phyloP scores from a whole-genome alignment of 805 yeast genomes.

The Candida andamanensis region DNA sequence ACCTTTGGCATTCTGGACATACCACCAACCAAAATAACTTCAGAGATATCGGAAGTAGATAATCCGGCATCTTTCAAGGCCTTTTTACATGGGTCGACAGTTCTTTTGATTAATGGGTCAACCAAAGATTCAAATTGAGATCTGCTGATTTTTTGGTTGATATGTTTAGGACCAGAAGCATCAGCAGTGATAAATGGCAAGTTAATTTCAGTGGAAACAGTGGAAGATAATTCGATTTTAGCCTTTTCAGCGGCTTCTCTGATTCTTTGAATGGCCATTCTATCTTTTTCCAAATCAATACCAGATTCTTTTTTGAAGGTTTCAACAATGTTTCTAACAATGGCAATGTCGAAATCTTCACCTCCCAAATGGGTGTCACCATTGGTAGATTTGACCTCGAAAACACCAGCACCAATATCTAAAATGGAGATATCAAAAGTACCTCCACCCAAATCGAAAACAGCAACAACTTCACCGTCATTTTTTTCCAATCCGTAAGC shows the following conservation, averaged over 20 bases:
- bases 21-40: constrained; percentile 84
- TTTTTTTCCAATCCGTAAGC: constrained; percentile 91
- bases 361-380: constrained; percentile 95
- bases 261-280: constrained; percentile 79
- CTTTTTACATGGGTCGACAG: constrained; percentile 73
- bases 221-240: constrained; percentile 77
- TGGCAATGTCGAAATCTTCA: constrained; percentile 83
- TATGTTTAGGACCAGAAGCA: constrained; percentile 76
- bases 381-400: constrained; percentile 95
- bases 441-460: constrained; percentile 98
- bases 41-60: constrained; percentile 61
- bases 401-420: constrained; percentile 96
- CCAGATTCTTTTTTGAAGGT: constrained; percentile 74
- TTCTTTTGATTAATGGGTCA: constrained; percentile 65
- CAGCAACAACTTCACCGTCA: constrained; percentile 82
- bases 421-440: constrained; percentile 94
- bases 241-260: constrained; percentile 89
- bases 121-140: constrained; percentile 63
- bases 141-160: constrained; percentile 63
- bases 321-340: constrained; percentile 79
- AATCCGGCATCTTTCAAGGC: constrained; percentile 79
- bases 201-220: constrained; percentile 67
- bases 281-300: constrained; percentile 57
- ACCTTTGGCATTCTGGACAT: constrained; percentile 93
- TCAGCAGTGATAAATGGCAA: constrained; percentile 86